Evolutionary conservation across 164 flowering plant genomes (phyloP).

Genomic region (Nymphaea thermarum): DNA sequence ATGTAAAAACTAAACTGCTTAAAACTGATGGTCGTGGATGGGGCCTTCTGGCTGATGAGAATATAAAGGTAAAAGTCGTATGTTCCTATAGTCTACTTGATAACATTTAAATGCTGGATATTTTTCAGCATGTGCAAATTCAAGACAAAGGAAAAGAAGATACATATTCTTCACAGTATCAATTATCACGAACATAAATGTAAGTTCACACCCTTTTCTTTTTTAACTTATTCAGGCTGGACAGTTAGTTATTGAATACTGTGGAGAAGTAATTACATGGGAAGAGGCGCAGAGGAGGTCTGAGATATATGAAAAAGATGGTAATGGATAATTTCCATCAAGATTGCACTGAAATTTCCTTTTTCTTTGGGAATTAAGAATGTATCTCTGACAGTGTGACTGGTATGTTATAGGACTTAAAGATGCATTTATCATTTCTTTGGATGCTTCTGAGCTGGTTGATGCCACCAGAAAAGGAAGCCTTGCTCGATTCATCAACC

Average conservation of each 20-base stretch:
- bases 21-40: conserved; percentile 91
- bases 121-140: not conserved
- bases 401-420: conserved; percentile 53
- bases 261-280: conserved; percentile 93
- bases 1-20: conserved; percentile 59
- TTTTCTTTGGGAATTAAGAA: conserved; percentile 4
- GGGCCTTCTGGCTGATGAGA: conserved; percentile 83
- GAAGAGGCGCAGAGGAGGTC: conserved; percentile 75
- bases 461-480: conserved; percentile 97
- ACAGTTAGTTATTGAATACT: conserved; percentile 76
- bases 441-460: conserved; percentile 58
- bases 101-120: not conserved
- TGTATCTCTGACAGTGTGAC: not conserved
- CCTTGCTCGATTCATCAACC: conserved; percentile 90
- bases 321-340: conserved; percentile 18
- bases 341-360: not conserved
- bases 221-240: conserved; percentile 49
- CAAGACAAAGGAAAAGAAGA: not conserved
- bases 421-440: conserved; percentile 87
- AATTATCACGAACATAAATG: no score
- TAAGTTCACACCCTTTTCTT: not conserved
- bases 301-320: conserved; percentile 65
- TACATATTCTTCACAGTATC: not conserved
- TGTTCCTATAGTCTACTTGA: not conserved
- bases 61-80: conserved; percentile 49